phyloP scores from a whole-genome alignment of 768 basidiomycete genomes.

The Lactarius pseudohatsudake region DNA sequence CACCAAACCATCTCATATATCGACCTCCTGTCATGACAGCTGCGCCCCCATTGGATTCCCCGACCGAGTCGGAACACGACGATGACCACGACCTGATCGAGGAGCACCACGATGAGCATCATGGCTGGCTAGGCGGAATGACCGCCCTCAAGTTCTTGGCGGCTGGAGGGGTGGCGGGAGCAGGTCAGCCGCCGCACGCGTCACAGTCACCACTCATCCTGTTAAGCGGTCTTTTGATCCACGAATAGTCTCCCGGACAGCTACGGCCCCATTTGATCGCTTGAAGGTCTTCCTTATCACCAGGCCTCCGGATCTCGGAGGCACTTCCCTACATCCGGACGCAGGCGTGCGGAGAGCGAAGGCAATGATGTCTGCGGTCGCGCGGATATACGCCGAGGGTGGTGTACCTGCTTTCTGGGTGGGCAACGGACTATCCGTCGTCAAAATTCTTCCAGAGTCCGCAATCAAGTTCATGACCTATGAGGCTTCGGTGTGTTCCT shows the following conservation, averaged over 20 bases:
- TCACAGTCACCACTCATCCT: background rate
- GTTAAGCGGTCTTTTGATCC: constrained; percentile 11
- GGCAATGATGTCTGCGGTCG: constrained; percentile 69
- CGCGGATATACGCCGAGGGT: constrained; percentile 84
- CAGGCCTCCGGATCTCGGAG: constrained; percentile 70
- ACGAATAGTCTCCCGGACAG: constrained; percentile 82
- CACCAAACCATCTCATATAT: constrained; percentile 36
- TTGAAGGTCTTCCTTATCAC: constrained; percentile 97
- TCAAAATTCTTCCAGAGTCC: constrained; percentile 96
- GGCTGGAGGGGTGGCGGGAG: constrained; percentile 94
- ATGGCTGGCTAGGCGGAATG: constrained; percentile 60
- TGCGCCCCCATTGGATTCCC: background rate
- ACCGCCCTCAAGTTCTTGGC: constrained; percentile 86
- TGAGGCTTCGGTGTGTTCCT: constrained; percentile 75
- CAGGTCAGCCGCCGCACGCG: constrained; percentile 56
- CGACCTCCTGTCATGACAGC: constrained; percentile 18
- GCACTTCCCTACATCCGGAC: constrained; percentile 45
- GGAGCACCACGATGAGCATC: constrained; percentile 51
- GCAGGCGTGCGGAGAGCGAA: constrained; percentile 53
- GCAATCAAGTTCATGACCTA: constrained; percentile 98
- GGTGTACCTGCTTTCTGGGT: constrained; percentile 95
- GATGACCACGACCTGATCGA: constrained; percentile 36
- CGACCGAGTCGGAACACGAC: constrained; percentile 38
- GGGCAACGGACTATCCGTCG: constrained; percentile 91
- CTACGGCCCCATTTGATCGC: constrained; percentile 96